These are phyloP conservation scores for Bretziella fagacearum DNA, from an alignment of 2,329 filamentous ascomycete genomes.

Conservation along the genomic window DNA sequence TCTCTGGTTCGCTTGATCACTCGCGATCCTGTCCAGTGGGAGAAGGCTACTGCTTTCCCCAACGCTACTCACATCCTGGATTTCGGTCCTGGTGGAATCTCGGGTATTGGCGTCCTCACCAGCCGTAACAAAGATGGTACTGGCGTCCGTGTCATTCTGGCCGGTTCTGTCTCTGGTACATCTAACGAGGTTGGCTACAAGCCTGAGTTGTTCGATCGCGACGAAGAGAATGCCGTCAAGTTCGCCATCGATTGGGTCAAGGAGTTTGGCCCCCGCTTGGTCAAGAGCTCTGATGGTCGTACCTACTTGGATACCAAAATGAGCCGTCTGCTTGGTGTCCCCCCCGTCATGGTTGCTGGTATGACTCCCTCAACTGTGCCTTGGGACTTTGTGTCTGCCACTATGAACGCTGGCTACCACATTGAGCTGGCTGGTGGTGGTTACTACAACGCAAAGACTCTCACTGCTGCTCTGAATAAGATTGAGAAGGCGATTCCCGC, in stretches of 20 bases:
- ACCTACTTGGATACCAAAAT: constrained; percentile 96
- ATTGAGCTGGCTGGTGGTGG: constrained; percentile 81
- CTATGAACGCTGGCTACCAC: constrained; percentile 90
- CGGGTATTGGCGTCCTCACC: constrained; percentile 84
- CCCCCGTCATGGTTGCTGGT: constrained; percentile 77
- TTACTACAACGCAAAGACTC: constrained; percentile 66
- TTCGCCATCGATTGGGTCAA: constrained; percentile 97
- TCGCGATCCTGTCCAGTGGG: constrained; percentile 87
- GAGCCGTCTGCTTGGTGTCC: constrained; percentile 68
- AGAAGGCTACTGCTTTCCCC: constrained; percentile 81
- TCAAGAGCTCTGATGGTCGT: constrained; percentile 74
- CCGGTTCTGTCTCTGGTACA: constrained; percentile 80
- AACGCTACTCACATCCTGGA: constrained; percentile 87
- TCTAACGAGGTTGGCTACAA: constrained; percentile 92
- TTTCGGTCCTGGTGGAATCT: constrained; percentile 93
- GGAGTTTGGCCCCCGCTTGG: constrained; percentile 81
- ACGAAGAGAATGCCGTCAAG: constrained; percentile 85
- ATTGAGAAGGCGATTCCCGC: constrained; percentile 72
- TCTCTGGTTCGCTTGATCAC: constrained; percentile 84
- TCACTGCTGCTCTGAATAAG: constrained; percentile 69
- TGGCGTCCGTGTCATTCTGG: constrained; percentile 88
- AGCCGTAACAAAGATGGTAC: constrained; percentile 99
- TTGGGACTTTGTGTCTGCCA: constrained; percentile 82
- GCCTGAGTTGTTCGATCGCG: constrained; percentile 89
- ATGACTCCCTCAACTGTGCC: constrained; percentile 86